Evolutionary conservation across 768 basidiomycete species (phyloP).

Genomic region (Piloderma croceum): DNA sequence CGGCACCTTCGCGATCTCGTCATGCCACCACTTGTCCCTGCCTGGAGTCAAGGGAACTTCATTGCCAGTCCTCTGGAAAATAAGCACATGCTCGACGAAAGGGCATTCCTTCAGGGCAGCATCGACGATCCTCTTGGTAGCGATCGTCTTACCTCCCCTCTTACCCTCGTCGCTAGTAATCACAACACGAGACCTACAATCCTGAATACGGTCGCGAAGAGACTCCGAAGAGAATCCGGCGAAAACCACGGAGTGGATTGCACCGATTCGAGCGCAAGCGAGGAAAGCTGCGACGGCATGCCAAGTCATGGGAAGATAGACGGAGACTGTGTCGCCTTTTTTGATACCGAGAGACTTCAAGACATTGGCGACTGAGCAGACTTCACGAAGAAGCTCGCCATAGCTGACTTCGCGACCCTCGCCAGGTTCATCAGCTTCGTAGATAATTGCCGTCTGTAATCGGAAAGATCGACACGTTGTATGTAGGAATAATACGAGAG

Average conservation of each 20-base stretch:
- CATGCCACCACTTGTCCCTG: constrained; percentile 95
- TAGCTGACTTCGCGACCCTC: constrained; percentile 75
- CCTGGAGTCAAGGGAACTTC: constrained; percentile 76
- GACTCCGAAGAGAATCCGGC: constrained; percentile 96
- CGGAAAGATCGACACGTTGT: background rate
- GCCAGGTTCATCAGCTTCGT: constrained; percentile 93
- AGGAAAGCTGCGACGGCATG: constrained; percentile 95
- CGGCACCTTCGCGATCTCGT: constrained; percentile 79
- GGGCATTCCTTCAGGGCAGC: constrained; percentile 83
- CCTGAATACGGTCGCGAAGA: constrained; percentile 84
- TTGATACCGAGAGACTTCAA: constrained; percentile 85
- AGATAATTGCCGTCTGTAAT: constrained; percentile 85
- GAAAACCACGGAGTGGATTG: constrained; percentile 95
- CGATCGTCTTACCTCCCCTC: constrained; percentile 91
- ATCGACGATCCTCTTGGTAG: constrained; percentile 91
- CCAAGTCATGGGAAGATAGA: constrained; percentile 94
- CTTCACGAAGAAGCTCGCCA: constrained; percentile 83
- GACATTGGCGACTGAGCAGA: constrained; percentile 85
- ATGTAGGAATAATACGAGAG: background rate
- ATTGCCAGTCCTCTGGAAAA: constrained; percentile 82
- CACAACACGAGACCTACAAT: constrained; percentile 85
- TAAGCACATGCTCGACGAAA: constrained; percentile 83
- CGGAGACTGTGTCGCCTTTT: constrained; percentile 92
- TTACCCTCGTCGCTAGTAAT: constrained; percentile 94
- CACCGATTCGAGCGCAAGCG: constrained; percentile 95